Base-by-base conservation (phyloP, 805 yeast species). In the Vanderwaltozyma verrucispora region DNA sequence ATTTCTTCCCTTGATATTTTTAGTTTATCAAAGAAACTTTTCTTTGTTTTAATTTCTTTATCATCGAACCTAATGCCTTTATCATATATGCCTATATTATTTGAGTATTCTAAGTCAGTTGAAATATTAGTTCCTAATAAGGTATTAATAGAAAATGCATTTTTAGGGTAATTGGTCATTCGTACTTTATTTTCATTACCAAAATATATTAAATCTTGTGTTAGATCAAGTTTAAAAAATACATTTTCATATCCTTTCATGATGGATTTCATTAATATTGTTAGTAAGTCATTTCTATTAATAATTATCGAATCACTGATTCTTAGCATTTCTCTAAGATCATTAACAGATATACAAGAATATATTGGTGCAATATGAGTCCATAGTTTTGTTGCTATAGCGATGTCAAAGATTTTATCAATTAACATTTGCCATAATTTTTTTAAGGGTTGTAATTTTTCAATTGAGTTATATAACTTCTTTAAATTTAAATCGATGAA, bases 221-320 rank as follows among this genome's bases (percentile, higher is more conserved):
- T 49, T 5, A 56, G 44, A 38, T 56, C 60, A 11, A 56, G 47
- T 36, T 54, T 55, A 43, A 51, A 56, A 38, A 41, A 55, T 5
- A 49, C 45, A 7, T 38, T 40, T 2, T 59, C 52, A n/a, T 48
- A 44, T 30, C 46, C 47, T 30, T 51, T 49, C 46, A 52, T 44
- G 20, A 53, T 45, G 11, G 58, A 54, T 21, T 39, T 43, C 59
- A 56, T 56, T 26, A 56, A 36, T 2, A 55, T 39, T 7, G 53
- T 52, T 16, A 56, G 40, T 14, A 56, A 17, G 10, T 53, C 49
- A 25, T 55, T 54, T 30, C 57, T 44, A 3, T 52, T 40, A 21
- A 48, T 32, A 2, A 23, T 30, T 3, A 36, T 31, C 5, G 13
- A 15, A 2, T 34, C 27, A 30, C 36, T 38, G 10, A 48, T 35